Evolutionary conservation across 352 stramenopile species (phyloP).

Genomic region (Globisporangium carolinianum): DNA sequence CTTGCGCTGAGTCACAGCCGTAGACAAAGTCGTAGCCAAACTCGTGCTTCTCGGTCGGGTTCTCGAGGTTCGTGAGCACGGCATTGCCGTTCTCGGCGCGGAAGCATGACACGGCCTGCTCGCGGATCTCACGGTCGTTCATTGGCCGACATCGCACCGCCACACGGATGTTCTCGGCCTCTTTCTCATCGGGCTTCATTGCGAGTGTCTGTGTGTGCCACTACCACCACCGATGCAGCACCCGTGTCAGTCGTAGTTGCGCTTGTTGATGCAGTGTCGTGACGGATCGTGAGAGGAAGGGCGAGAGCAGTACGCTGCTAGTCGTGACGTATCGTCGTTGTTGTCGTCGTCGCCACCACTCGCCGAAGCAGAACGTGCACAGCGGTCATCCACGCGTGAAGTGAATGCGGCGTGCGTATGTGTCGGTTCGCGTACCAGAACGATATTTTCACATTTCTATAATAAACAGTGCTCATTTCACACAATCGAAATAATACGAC

Average conservation of each 20-base stretch:
- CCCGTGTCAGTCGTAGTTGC: no score
- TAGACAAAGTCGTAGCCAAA: constrained; percentile 90
- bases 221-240: no score
- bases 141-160: constrained; percentile 90
- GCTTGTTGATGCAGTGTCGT: no score
- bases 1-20: constrained; percentile 64
- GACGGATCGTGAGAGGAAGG: no score
- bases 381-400: not conserved
- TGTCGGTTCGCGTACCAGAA: not conserved
- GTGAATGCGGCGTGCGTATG: no score
- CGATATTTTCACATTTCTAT: no score
- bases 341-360: not conserved
- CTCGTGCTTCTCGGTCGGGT: constrained; percentile 66
- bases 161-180: constrained; percentile 88
- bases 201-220: not conserved
- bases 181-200: constrained; percentile 76
- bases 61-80: constrained; percentile 80
- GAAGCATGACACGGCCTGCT: constrained; percentile 73
- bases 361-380: no score
- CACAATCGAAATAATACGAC: no score
- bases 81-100: constrained; percentile 60
- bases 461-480: not conserved
- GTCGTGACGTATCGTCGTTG: not conserved
- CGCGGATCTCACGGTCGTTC: constrained; percentile 79
- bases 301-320: not conserved